A percentile compares a stretch with the other conserved stretches of the same genome.
Evolutionary conservation across 352 stramenopile species (phyloP).

Genomic region (Plasmopara muralis): DNA sequence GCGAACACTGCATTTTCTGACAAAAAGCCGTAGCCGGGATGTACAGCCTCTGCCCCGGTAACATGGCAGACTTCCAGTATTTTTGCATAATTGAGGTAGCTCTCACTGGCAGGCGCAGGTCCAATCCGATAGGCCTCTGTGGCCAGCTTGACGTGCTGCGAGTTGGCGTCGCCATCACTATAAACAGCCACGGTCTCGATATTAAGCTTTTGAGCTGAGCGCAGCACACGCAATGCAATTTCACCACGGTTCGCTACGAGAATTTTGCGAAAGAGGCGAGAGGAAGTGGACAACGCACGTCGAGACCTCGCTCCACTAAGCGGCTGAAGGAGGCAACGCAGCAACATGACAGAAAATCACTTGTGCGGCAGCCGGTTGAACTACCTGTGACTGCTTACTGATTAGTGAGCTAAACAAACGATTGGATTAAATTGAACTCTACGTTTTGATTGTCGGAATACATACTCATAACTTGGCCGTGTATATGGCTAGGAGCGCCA

Average conservation of each 20-base stretch:
- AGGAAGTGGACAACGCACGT: slow-evolving; percentile 17
- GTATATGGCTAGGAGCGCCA: slow-evolving; percentile 37
- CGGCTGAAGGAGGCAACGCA: slow-evolving; percentile 5
- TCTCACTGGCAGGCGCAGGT: slow-evolving; percentile 59
- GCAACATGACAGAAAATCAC: slow-evolving; percentile 16
- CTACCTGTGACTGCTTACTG: too few species aligned
- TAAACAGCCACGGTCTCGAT: slow-evolving; percentile 90
- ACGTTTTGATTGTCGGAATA: too few species aligned
- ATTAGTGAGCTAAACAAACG: too few species aligned
- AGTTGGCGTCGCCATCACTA: slow-evolving; percentile 77
- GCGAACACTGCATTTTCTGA: slow-evolving; percentile 85
- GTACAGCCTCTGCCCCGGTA: slow-evolving; percentile 71
- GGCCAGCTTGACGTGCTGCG: slow-evolving; percentile 70
- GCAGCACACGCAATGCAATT: slow-evolving; percentile 85
- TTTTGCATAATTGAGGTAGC: slow-evolving; percentile 72
- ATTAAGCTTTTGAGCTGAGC: slow-evolving; percentile 77
- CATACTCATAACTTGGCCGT: slow-evolving; percentile 33
- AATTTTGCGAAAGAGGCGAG: slow-evolving; percentile 81
- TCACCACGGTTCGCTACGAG: slow-evolving; percentile 89
- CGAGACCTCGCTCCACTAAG: slow-evolving; percentile 3
- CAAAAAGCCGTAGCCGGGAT: slow-evolving; percentile 89
- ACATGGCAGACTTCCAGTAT: slow-evolving; percentile 64
- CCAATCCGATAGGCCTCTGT: slow-evolving; percentile 67
- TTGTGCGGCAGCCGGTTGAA: neutral
- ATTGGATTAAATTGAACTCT: too few species aligned